A percentile compares a stretch with the other conserved stretches of the same genome.
These are phyloP conservation scores for Nelumbo lutea DNA, from an alignment of 164 flowering plant species.

Conservation along the genomic window DNA sequence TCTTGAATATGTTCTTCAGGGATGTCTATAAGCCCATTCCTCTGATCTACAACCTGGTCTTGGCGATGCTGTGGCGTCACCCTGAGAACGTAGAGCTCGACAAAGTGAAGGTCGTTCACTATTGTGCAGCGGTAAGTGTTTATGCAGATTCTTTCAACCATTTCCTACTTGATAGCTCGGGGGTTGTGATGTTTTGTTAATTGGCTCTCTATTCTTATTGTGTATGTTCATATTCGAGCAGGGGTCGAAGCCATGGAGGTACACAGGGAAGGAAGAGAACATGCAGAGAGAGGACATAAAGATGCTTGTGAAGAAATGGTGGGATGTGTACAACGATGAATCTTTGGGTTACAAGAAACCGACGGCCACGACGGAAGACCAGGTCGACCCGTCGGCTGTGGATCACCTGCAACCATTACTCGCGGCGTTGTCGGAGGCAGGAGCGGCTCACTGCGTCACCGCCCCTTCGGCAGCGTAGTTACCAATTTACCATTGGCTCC, in stretches of 20 bases:
- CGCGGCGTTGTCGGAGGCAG: constrained; percentile 27
- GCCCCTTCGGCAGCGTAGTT: constrained; percentile 24
- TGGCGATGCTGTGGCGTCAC: neutral
- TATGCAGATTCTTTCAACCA: neutral
- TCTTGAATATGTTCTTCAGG: neutral
- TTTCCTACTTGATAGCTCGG: neutral
- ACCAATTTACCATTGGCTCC: too few relatives aligned
- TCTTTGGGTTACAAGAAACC: constrained; percentile 28
- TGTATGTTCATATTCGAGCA: neutral
- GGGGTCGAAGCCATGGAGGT: constrained; percentile 91
- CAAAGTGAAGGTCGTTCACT: neutral
- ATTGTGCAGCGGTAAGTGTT: neutral
- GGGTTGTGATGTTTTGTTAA: too few relatives aligned
- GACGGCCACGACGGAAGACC: neutral
- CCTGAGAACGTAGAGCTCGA: neutral
- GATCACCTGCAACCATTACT: constrained; percentile 7
- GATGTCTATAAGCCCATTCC: neutral
- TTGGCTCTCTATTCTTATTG: too few relatives aligned
- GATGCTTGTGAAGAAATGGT: constrained; percentile 37
- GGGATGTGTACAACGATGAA: constrained; percentile 39
- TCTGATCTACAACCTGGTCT: neutral
- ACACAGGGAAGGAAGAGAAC: constrained; percentile 73
- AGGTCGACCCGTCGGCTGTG: neutral
- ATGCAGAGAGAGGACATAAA: constrained; percentile 74
- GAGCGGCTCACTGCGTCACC: constrained; percentile 6